phyloP scores from a whole-genome alignment of 345 rosid species.

The Carallia brachiata region DNA sequence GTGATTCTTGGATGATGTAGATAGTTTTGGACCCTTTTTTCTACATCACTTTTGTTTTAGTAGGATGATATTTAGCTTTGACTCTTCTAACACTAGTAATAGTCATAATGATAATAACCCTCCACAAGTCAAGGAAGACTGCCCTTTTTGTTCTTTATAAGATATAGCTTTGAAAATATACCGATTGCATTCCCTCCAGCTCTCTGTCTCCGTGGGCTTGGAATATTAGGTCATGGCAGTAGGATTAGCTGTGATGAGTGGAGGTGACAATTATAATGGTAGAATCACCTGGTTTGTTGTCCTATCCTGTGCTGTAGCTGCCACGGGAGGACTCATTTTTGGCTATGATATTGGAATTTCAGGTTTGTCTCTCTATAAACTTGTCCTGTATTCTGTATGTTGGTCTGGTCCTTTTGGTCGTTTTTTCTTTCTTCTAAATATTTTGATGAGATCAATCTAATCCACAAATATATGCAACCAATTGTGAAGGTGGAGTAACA shows the following conservation, averaged over 20 bases:
- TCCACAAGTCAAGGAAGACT: conserved; percentile 9
- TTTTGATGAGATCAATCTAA: background rate
- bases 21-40: too few species aligned
- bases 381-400: background rate
- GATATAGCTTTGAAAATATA: background rate
- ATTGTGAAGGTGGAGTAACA: conserved; percentile 66
- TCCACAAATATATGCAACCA: background rate
- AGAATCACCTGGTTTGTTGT: conserved; percentile 56
- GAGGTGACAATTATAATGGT: conserved; percentile 37
- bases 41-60: background rate
- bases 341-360: conserved; percentile 90
- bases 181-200: background rate
- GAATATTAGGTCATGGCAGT: conserved; percentile 41
- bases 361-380: conserved; percentile 35
- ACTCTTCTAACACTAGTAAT: background rate
- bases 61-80: background rate
- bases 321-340: conserved; percentile 82
- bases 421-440: background rate
- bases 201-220: background rate
- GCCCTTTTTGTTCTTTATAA: background rate
- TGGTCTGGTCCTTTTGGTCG: background rate
- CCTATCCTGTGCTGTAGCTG: conserved; percentile 69
- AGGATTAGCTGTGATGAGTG: conserved; percentile 31
- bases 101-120: background rate
- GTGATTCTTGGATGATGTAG: too few species aligned